phyloP scores from a whole-genome alignment of 441 rosid species.

The Populus hybrid region DNA sequence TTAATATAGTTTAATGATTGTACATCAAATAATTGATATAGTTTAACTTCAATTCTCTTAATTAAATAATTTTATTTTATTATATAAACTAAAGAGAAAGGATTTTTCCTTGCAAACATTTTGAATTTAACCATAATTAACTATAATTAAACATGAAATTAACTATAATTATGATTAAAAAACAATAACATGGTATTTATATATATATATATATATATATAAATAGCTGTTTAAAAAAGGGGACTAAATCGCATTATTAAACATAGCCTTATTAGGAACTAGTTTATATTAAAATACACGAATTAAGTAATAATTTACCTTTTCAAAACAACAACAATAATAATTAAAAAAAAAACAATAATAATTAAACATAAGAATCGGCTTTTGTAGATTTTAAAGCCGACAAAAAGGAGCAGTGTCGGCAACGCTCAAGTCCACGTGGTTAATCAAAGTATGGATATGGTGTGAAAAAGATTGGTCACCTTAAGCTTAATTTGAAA shows the following conservation, averaged over 20 bases:
- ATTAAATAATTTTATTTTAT: no score
- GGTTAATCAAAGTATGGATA: background rate
- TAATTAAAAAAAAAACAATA: background rate
- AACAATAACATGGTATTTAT: no score
- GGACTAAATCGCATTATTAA: no score
- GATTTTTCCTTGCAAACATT: no score
- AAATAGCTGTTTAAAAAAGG: no score
- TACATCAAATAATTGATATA: background rate
- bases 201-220: no score
- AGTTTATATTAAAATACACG: no score
- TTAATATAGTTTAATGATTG: background rate
- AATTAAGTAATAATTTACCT: background rate
- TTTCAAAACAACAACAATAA: background rate
- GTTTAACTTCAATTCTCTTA: no score
- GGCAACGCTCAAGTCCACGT: conserved; percentile 15
- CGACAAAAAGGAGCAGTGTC: conserved; percentile 3
- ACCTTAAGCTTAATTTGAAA: background rate
- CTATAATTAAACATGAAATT: background rate
- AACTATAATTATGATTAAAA: background rate
- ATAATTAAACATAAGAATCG: background rate
- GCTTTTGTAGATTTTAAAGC: background rate
- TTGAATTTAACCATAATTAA: background rate
- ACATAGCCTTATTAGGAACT: no score
- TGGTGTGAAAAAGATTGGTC: background rate
- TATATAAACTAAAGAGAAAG: background rate